Conservation (phyloP, 2,329 filamentous ascomycete genomes). For the Alternaria solani region DNA sequence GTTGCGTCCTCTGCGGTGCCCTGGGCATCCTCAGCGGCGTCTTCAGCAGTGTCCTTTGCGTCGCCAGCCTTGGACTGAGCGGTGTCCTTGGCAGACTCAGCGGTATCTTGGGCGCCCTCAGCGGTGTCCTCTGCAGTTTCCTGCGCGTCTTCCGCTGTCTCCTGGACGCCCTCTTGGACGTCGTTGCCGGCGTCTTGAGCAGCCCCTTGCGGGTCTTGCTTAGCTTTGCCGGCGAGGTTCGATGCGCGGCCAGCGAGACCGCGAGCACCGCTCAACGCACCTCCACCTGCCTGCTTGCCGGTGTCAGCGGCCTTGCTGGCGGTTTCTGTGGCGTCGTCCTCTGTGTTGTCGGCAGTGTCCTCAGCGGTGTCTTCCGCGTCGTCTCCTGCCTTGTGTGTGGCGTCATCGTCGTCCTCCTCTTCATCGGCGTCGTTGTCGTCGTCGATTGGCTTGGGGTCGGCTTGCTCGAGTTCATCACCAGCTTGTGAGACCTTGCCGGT, state of each 20-base stretch:
- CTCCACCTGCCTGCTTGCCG: slow-evolving; percentile 47
- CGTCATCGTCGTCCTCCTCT: slow-evolving; percentile 48
- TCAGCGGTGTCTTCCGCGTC: slow-evolving; percentile 52
- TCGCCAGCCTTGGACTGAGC: slow-evolving; percentile 32
- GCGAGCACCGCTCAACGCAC: slow-evolving; percentile 55
- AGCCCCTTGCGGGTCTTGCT: slow-evolving; percentile 49
- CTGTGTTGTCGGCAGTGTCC: slow-evolving; percentile 49
- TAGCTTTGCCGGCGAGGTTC: slow-evolving; percentile 55
- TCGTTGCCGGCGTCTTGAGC: slow-evolving; percentile 50
- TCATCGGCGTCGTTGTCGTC: slow-evolving; percentile 48
- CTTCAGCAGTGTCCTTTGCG: slow-evolving; percentile 49
- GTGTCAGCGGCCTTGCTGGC: slow-evolving; percentile 47
- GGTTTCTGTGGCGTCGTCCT: slow-evolving; percentile 51
- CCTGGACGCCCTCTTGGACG: slow-evolving; percentile 47
- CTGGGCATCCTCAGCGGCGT: slow-evolving; percentile 48
- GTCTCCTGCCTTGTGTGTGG: slow-evolving; percentile 56
- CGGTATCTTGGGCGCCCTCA: slow-evolving; percentile 42
- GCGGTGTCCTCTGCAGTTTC: slow-evolving; percentile 47
- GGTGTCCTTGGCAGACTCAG: slow-evolving; percentile 38
- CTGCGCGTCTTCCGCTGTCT: slow-evolving; percentile 37
- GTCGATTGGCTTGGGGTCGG: slow-evolving; percentile 57
- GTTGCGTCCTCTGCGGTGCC: slow-evolving; percentile 42
- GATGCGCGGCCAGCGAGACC: slow-evolving; percentile 58
- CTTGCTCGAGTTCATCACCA: slow-evolving; percentile 55
- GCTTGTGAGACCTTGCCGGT: slow-evolving; percentile 59